Percentiles rank a stretch among this genome's conserved stretches.
These are phyloP conservation scores for Ogataea pini DNA, from an alignment of 805 yeast species.

Conservation along the genomic window DNA sequence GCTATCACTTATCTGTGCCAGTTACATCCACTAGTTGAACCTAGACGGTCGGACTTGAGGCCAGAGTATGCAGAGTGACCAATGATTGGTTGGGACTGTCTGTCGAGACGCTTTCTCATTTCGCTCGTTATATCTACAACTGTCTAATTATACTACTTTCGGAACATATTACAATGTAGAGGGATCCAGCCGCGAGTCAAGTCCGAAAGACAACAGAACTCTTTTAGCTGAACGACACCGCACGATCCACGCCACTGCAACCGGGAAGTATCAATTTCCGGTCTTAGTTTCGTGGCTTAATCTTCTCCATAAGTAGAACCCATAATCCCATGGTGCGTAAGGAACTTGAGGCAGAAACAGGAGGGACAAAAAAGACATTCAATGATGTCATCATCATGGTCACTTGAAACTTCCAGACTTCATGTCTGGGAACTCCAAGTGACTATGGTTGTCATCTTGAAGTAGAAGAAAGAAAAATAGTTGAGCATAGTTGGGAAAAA, in stretches of 20 bases:
- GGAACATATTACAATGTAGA: slow-evolving; percentile 18
- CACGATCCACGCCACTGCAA: slow-evolving; percentile 27
- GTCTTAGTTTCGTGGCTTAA: slow-evolving; percentile 24
- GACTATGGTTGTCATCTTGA: neutral
- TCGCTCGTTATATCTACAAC: neutral
- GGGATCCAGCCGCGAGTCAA: slow-evolving; percentile 11
- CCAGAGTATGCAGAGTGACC: slow-evolving; percentile 64
- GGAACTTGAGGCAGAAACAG: slow-evolving; percentile 36
- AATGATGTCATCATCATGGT: neutral
- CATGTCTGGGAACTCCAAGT: slow-evolving; percentile 4
- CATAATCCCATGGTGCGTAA: slow-evolving; percentile 29
- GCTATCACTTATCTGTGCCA: slow-evolving; percentile 88
- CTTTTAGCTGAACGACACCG: slow-evolving; percentile 16
- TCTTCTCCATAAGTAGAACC: slow-evolving; percentile 39
- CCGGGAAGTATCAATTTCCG: slow-evolving; percentile 32
- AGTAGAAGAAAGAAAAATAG: no score
- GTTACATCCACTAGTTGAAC: slow-evolving; percentile 87
- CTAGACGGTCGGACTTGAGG: slow-evolving; percentile 86
- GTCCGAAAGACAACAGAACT: slow-evolving; percentile 1
- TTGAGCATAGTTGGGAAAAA: neutral
- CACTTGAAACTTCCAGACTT: neutral
- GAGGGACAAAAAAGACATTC: slow-evolving; percentile 19
- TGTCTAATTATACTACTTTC: neutral
- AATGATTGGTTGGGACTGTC: no score
- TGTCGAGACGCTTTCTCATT: no score